phyloP scores from a whole-genome alignment of 2,329 filamentous ascomycete genomes.

The Helminthosporium solani region DNA sequence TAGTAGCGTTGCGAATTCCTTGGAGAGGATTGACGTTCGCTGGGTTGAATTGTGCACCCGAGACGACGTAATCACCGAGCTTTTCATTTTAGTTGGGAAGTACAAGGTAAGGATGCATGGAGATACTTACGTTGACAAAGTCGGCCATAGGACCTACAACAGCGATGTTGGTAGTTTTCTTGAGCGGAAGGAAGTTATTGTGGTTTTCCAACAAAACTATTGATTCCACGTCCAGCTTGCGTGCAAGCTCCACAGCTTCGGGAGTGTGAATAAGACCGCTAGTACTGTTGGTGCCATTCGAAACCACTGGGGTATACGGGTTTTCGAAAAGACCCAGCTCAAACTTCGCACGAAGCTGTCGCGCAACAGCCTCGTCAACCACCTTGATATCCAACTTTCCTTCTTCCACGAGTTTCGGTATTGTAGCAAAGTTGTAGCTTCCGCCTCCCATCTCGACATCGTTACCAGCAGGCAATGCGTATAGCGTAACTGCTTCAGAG shows the following conservation, averaged over 20 bases:
- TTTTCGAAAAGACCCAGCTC: conserved; percentile 69
- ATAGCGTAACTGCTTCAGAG: conserved; percentile 63
- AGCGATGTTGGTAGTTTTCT: conserved; percentile 66
- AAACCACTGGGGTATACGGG: conserved; percentile 61
- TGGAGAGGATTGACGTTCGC: conserved; percentile 69
- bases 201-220: conserved; percentile 76
- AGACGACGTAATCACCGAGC: conserved; percentile 74
- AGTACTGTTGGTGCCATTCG: conserved; percentile 49
- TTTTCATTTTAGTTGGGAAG: conserved; percentile 34
- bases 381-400: conserved; percentile 60
- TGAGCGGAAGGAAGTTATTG: conserved; percentile 61
- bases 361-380: conserved; percentile 66
- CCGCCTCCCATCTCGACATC: conserved; percentile 78
- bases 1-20: conserved; percentile 61
- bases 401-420: conserved; percentile 63
- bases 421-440: conserved; percentile 66
- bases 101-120: neutral
- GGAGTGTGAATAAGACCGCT: conserved; percentile 62
- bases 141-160: conserved; percentile 76
- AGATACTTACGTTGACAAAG: conserved; percentile 62
- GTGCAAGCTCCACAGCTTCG: conserved; percentile 60
- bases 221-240: conserved; percentile 66
- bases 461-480: conserved; percentile 66
- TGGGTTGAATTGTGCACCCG: conserved; percentile 56
- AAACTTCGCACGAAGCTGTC: conserved; percentile 68